Evolutionary conservation across 179 eudicot species (phyloP).

Genomic region (Camellia oleifera): DNA sequence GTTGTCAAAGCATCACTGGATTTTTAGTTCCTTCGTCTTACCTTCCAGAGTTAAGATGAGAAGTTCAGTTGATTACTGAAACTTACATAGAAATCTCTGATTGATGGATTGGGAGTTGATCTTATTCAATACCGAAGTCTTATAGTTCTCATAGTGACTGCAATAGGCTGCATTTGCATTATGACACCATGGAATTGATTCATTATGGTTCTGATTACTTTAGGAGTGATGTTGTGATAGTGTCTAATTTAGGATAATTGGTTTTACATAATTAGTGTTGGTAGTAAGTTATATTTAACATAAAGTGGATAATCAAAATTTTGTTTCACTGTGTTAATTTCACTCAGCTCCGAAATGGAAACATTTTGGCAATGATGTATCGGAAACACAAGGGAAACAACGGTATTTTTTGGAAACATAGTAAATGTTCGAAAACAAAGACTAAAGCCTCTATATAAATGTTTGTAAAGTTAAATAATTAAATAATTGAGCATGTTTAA

Average conservation of each 20-base stretch:
- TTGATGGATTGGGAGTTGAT: not conserved
- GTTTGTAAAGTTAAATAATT: no score
- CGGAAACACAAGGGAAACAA: no score
- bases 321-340: no score
- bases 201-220: not conserved
- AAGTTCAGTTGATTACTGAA: not conserved
- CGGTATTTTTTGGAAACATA: no score
- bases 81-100: not conserved
- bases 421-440: no score
- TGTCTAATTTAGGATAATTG: not conserved
- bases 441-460: no score
- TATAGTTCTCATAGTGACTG: not conserved
- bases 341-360: no score
- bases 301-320: not conserved
- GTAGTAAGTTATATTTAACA: not conserved
- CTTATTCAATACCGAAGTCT: not conserved
- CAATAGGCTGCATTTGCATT: not conserved
- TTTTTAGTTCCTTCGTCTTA: not conserved
- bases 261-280: not conserved
- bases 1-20: not conserved
- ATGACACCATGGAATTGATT: not conserved
- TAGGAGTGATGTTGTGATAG: not conserved
- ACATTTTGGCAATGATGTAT: no score
- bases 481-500: no score
- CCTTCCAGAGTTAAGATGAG: not conserved